These are phyloP conservation scores for Blastomyces parvus DNA, from an alignment of 2,329 filamentous ascomycete genomes.

Conservation along the genomic window DNA sequence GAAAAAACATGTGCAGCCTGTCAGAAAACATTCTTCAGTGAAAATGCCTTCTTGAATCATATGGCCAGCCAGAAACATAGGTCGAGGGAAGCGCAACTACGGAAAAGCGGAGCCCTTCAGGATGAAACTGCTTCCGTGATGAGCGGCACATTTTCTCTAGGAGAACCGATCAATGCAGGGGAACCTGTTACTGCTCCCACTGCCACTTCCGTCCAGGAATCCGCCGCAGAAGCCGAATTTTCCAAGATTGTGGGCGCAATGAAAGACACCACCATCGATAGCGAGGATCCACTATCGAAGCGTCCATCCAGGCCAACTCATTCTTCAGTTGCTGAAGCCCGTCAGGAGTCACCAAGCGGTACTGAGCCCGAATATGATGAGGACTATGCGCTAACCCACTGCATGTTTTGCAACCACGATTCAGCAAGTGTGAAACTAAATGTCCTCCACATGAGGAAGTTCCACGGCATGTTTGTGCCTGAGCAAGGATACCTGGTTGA, in stretches of 20 bases:
- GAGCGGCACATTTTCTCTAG: slow-evolving; percentile 74
- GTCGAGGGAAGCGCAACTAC: slow-evolving; percentile 49
- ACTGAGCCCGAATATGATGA: slow-evolving; percentile 9
- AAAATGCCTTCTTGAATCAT: slow-evolving; percentile 93
- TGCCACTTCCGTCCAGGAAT: slow-evolving; percentile 31
- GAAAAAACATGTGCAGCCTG: slow-evolving; percentile 75
- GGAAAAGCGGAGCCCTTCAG: slow-evolving; percentile 36
- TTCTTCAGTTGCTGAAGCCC: slow-evolving; percentile 23
- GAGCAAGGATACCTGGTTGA: slow-evolving; percentile 78
- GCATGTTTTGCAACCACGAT: slow-evolving; percentile 86
- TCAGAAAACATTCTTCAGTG: slow-evolving; percentile 88
- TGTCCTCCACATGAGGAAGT: slow-evolving; percentile 78
- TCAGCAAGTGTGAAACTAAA: slow-evolving; percentile 69
- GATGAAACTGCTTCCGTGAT: slow-evolving; percentile 74
- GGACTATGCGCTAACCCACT: slow-evolving; percentile 47
- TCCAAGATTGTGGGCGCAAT: slow-evolving; percentile 68
- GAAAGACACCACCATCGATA: slow-evolving; percentile 52
- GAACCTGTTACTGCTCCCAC: slow-evolving; percentile 11
- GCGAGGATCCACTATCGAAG: slow-evolving; percentile 38
- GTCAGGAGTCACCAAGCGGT: slow-evolving; percentile 22
- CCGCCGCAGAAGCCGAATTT: slow-evolving; percentile 57
- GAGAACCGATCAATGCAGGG: slow-evolving; percentile 55
- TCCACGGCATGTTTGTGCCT: slow-evolving; percentile 92
- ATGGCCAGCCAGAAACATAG: slow-evolving; percentile 84
- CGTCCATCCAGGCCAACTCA: slow-evolving; percentile 36